These are phyloP conservation scores for Paramecium sonneborni DNA, from an alignment of 73 alveolate genomes.

Conservation along the genomic window DNA sequence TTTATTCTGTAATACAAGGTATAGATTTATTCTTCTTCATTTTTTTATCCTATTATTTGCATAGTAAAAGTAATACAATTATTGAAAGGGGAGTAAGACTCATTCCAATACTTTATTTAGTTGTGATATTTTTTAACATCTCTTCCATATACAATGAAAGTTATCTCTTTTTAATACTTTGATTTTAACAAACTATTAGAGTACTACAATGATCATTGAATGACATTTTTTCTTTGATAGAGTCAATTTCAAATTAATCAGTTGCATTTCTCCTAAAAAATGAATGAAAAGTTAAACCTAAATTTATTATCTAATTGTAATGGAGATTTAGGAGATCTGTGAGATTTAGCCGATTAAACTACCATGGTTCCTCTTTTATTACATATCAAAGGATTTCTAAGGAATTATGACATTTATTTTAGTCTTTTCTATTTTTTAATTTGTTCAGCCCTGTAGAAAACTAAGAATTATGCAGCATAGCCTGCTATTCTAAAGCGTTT, in stretches of 20 bases:
- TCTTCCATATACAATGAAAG: neutral
- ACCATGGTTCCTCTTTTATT: neutral
- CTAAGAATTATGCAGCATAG: neutral
- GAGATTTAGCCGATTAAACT: neutral
- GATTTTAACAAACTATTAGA: neutral
- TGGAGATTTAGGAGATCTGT: neutral
- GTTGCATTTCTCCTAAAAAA: neutral
- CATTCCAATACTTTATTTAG: neutral
- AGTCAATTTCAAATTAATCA: neutral
- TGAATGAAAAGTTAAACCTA: neutral
- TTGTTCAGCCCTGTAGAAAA: neutral
- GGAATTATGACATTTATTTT: neutral
- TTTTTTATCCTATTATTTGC: neutral
- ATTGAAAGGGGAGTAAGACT: neutral
- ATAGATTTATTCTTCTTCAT: neutral
- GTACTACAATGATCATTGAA: neutral
- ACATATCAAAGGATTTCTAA: neutral
- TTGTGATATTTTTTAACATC: neutral
- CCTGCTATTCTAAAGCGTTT: neutral
- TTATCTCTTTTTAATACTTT: neutral
- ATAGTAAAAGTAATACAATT: neutral
- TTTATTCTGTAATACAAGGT: neutral
- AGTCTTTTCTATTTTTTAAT: neutral
- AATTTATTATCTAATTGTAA: neutral
- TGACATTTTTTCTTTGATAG: neutral